Base-by-base conservation (phyloP, 1,139 yeast genomes). In the Debaryomyces sp. region DNA sequence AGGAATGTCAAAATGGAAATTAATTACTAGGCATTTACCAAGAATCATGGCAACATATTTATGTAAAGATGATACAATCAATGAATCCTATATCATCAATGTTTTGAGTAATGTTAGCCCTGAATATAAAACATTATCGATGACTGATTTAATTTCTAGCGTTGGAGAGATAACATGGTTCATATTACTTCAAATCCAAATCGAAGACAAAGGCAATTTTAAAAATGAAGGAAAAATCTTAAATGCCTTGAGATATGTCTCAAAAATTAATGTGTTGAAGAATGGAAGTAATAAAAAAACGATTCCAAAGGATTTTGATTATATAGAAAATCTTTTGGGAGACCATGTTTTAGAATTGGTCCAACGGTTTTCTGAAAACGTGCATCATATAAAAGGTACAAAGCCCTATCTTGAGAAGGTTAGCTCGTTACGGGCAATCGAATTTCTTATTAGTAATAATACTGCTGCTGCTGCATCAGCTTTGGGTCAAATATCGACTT, bases 401-500 rank as follows among this genome's bases (percentile, higher is more conserved):
- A 84, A 84, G 37, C 89, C 96, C 0, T 85, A 80, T 56, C 73
- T 85, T 47, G 92, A 89, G 49, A 89, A 89, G 60, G 70, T 85
- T 1, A 79, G 84, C 40, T 87, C 96, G 1, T 75, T 94, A 7
- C 73, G 82, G 46, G 97, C 96, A 0, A 79, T 94, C 34, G 82
- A 84, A 41, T 82, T 86, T 54, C 68, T 92, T 35, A 82, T 89
- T 18, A 74, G 77, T 44, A 76, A 84, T n/a, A 76, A 88, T 26
- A 82, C 84, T 5, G 64, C 75, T 4, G 78, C 86, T 1, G 81
- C 89, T 15, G 82, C 87, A 2, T 80, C 90, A 4, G 94, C 96
- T 0, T 71, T 92, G 32, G 96, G 97, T 0, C 99, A 94, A 62
- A 80, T 95, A 5, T 86, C 91, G 50, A 87, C 96, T 1, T 88